Evolutionary conservation across 768 basidiomycete species (phyloP), one percentile per base, ranked within the genome.

Genomic region (Ramaria rubella): DNA sequence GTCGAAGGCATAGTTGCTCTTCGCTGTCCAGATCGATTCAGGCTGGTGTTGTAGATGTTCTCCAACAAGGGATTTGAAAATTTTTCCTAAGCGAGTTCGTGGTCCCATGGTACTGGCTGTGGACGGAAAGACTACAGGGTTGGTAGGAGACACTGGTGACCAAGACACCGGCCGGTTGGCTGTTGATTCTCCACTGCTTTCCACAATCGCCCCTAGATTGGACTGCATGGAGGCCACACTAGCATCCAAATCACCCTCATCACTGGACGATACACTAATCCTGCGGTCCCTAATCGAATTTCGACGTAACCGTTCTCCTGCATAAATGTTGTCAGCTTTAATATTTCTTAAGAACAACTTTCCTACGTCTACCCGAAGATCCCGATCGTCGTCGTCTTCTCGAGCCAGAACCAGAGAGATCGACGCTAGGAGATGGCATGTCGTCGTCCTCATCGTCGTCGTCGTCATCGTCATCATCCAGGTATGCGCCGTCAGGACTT

Each of bases 1-100:
- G 65, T 95, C 91, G 66, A 80, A 83, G 8, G 92, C 92, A 58
- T 89, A 89, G 69, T 87, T 85, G n/a, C 80, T 78, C 58, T 75
- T 78, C 29, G 89, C 78, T 2, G 81, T 86, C 93, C 94, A 96
- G 11, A 95, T 79, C 11, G 62, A 79, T 75, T 63, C 79, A 68
- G 49, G 69, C 58, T 19, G 38, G 27, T 46, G 19, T 31, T 31
- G 33, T 23, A 7, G 12, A n/a, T 11, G 14, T 21, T 56, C 43
- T 34, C 26, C 21, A 15, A 45, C 31, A 14, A 48, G 3, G n/a
- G 55, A 46, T 36, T 44, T 45, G n/a, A 56, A 56, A 2, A 56
- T 48, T 27, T 49, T 40, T 21, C 55, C 36, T 27, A 56, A 33
- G 30, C 55, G 55, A 1, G 19, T n/a, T 49, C 27, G 27, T 3